A percentile compares a stretch with the other conserved stretches of the same genome.
phyloP scores from a whole-genome alignment of 176 grass and related monocot species.

The Pontederia paniculata region DNA sequence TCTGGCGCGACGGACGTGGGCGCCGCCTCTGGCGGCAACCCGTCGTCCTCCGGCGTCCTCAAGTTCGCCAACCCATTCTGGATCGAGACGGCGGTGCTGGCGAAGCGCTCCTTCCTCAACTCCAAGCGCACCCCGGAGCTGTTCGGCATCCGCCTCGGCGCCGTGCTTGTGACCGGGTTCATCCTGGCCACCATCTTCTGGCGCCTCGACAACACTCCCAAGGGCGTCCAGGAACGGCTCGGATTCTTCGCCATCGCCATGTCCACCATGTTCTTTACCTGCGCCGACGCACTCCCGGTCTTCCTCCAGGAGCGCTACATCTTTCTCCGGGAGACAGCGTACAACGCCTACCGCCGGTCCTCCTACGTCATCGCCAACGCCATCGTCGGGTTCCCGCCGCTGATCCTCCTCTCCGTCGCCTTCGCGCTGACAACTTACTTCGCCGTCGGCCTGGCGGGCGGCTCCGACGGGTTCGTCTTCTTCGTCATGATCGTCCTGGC shows the following conservation, averaged over 20 bases:
- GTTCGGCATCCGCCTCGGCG: conserved; percentile 50
- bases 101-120: conserved; percentile 51
- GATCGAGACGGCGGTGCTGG: conserved; percentile 76
- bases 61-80: conserved; percentile 85
- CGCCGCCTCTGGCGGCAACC: conserved; percentile 9
- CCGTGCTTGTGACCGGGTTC: conserved; percentile 55
- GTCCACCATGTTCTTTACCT: conserved; percentile 97
- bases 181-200: conserved; percentile 88
- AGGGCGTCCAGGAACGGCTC: conserved; percentile 74
- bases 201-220: conserved; percentile 60
- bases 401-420: conserved; percentile 64
- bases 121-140: conserved; percentile 66
- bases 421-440: conserved; percentile 77
- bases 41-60: conserved; percentile 27
- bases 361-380: conserved; percentile 94
- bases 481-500: conserved; percentile 68
- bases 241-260: conserved; percentile 97
- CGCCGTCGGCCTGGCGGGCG: conserved; percentile 72
- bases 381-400: conserved; percentile 73
- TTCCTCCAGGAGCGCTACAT: conserved; percentile 90
- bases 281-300: conserved; percentile 86
- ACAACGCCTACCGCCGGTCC: conserved; percentile 77
- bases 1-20: conserved; percentile 29
- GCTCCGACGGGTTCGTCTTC: conserved; percentile 53
- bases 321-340: conserved; percentile 82